Base-by-base conservation (phyloP, 2,329 filamentous ascomycete species). In the Aspergillus fructus region DNA sequence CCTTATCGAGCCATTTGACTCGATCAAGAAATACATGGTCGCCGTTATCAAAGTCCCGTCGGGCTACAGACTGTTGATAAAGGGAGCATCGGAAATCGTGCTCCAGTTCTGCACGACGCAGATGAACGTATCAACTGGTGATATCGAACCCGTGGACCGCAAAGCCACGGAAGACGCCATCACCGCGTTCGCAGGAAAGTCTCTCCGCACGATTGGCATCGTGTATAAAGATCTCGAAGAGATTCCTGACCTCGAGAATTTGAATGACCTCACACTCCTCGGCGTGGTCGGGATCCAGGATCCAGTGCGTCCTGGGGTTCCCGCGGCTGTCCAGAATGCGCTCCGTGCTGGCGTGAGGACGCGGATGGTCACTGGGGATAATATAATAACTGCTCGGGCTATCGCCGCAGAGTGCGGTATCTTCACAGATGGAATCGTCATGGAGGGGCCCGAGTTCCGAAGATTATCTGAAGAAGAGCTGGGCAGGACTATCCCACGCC, bases 331-430 rank as follows among this genome's bases (percentile, higher is more conserved):
- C 27, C 79, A 78, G 58, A 81, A 86, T 56, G 93, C 89, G 68
- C 89, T 93, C 69, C 81, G 83, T 55, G 90, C 90, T 5, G 90
- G 90, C 58, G 89, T 93, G 11, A 83, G 88, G 59, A 89, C 93
- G 17, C 88, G 90, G 67, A 93, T 93, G 90, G 90, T 93, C 2
- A 93, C 90, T 5, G 90, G 90, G 62, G 90, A 93, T 76, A 93
- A 93, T 75, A 85, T 89, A 63, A 76, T 90, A 58, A 93, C 90
- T 7, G 90, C 90, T 1, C 84, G 89, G 70, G 88, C 90, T 19
- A 93, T 93, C 66, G 90, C 90, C n/a, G 82, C 82, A 63, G 89
- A 93, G 65, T 92, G 89, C 70, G 89, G 89, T 39, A 93, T 93
- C 58, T 81, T 90, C 55, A 85, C 86, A 37, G 74, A 80, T 3